Evolutionary conservation across 2,329 filamentous ascomycete genomes (phyloP).

Genomic region (Colletotrichum cereale): DNA sequence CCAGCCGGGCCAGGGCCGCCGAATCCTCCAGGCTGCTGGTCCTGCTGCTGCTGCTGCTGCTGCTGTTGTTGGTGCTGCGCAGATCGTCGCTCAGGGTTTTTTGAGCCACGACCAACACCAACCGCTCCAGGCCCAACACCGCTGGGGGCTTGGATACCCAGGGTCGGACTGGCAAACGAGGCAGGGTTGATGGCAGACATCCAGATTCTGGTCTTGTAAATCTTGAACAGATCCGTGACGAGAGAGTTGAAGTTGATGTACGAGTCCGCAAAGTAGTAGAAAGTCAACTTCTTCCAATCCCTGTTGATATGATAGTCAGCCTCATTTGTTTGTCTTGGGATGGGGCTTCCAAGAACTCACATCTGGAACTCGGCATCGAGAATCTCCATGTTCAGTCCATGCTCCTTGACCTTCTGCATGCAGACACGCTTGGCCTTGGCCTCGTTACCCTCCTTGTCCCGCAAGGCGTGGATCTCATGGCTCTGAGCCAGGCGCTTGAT

Average conservation of each 20-base stretch:
- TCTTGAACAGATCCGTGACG: slow-evolving; percentile 97
- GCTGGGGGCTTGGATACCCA: slow-evolving; percentile 78
- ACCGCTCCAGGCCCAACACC: slow-evolving; percentile 76
- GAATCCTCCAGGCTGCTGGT: slow-evolving; percentile 53
- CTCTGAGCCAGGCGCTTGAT: slow-evolving; percentile 95
- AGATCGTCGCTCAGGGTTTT: slow-evolving; percentile 61
- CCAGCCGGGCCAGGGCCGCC: slow-evolving; percentile 52
- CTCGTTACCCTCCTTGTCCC: slow-evolving; percentile 97
- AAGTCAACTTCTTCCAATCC: slow-evolving; percentile 99
- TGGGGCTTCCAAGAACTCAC: slow-evolving; percentile 67
- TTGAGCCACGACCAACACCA: slow-evolving; percentile 61
- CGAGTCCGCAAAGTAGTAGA: slow-evolving; percentile 97
- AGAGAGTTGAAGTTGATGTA: slow-evolving; percentile 99
- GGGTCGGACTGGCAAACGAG: slow-evolving; percentile 85
- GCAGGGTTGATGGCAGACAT: slow-evolving; percentile 99
- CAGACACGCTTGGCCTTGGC: slow-evolving; percentile 97
- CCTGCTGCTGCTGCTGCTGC: slow-evolving; percentile 45
- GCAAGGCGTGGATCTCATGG: slow-evolving; percentile 88
- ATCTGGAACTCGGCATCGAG: slow-evolving; percentile 98
- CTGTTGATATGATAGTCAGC: slow-evolving; percentile 57
- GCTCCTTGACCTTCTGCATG: slow-evolving; percentile 95
- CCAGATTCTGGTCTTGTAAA: slow-evolving; percentile 99
- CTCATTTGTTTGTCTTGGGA: background rate
- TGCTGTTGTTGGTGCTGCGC: slow-evolving; percentile 55
- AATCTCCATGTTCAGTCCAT: slow-evolving; percentile 97